These are phyloP conservation scores for Phragmites australis DNA, from an alignment of 176 grass and related monocot genomes.

Conservation along the genomic window DNA sequence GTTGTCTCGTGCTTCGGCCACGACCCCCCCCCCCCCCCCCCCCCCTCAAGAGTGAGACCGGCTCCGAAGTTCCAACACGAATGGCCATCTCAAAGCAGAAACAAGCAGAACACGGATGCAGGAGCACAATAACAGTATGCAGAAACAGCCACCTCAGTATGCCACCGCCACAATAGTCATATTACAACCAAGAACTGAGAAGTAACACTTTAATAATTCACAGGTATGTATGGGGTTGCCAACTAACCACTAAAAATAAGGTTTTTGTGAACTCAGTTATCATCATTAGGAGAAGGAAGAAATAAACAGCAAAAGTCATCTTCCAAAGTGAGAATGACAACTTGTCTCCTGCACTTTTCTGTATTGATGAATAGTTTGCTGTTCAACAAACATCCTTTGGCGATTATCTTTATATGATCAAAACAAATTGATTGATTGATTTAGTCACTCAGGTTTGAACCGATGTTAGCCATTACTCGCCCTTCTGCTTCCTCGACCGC, in stretches of 20 bases:
- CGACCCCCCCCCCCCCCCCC: too few species aligned
- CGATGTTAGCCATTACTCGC: constrained; percentile 59
- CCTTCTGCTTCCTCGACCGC: constrained; percentile 60
- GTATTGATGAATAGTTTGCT: constrained; percentile 31
- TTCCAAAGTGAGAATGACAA: background rate
- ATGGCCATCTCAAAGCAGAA: background rate
- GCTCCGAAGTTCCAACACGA: too few species aligned
- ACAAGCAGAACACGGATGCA: background rate
- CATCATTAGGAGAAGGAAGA: background rate
- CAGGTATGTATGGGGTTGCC: constrained; percentile 14
- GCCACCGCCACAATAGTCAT: background rate
- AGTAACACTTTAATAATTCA: constrained; percentile 35
- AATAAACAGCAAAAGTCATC: background rate
- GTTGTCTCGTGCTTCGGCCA: too few species aligned
- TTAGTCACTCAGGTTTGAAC: constrained; percentile 34
- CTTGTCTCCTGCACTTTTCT: constrained; percentile 34
- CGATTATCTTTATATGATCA: constrained; percentile 43
- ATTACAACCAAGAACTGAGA: background rate
- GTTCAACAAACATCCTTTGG: constrained; percentile 25
- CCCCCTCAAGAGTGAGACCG: too few species aligned
- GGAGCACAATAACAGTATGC: background rate
- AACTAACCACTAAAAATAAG: constrained; percentile 30
- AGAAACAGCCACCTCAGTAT: background rate
- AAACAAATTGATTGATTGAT: constrained; percentile 31
- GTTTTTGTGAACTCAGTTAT: too few species aligned